Evolutionary conservation across 257 asterid species (phyloP).

Genomic region (Solanum okadae): DNA sequence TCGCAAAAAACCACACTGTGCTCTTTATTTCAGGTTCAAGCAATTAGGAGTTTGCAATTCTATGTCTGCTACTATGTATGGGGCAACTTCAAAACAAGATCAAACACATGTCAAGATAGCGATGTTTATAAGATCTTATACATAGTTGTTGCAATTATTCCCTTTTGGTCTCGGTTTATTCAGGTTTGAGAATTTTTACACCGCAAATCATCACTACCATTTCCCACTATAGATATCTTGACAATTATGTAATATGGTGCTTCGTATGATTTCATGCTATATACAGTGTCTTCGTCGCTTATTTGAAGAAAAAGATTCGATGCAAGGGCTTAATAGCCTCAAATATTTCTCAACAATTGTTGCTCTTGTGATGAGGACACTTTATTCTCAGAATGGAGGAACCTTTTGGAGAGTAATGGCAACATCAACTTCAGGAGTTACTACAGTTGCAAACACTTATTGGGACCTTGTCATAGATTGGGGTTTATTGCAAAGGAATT

Average conservation of each 20-base stretch:
- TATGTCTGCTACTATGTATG: conserved; percentile 56
- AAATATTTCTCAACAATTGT: conserved; percentile 60
- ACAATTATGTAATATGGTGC: neutral
- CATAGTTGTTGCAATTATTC: conserved; percentile 50
- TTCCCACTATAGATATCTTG: neutral
- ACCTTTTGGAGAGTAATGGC: conserved; percentile 40
- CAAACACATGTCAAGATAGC: conserved; percentile 18
- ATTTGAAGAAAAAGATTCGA: conserved; percentile 36
- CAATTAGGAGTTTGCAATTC: conserved; percentile 55
- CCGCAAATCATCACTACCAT: too few relatives aligned
- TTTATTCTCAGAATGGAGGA: conserved; percentile 15
- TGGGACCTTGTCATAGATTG: conserved; percentile 85
- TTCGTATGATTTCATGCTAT: neutral
- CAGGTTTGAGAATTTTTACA: conserved; percentile 34
- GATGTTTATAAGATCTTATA: conserved; percentile 17
- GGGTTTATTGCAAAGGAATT: conserved; percentile 50
- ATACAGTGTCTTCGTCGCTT: conserved; percentile 59
- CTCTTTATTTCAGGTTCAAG: conserved; percentile 53
- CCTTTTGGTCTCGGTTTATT: conserved; percentile 55
- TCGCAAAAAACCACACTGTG: neutral
- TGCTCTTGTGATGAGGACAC: conserved; percentile 62
- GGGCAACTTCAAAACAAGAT: conserved; percentile 52
- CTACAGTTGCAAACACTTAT: conserved; percentile 51
- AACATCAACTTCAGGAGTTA: conserved; percentile 45
- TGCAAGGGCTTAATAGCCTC: conserved; percentile 43